Evolutionary conservation across 2,329 filamentous ascomycete genomes (phyloP).

Genomic region (Pseudogymnoascus sp.): DNA sequence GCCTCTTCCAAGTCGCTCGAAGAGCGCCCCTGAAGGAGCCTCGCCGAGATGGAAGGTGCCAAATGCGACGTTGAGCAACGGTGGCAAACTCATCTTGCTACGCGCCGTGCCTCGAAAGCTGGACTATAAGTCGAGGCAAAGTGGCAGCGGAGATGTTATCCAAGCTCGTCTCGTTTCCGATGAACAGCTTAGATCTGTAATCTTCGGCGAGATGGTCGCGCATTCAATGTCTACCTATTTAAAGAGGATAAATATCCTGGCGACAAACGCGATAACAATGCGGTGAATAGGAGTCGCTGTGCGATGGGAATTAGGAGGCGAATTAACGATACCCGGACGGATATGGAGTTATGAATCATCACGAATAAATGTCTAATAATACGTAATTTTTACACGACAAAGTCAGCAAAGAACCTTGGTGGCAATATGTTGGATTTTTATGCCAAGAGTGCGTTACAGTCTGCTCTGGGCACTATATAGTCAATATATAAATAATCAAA

Average conservation of each 20-base stretch:
- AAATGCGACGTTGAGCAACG: constrained; percentile 58
- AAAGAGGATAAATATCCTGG: constrained; percentile 61
- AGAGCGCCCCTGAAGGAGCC: constrained; percentile 19
- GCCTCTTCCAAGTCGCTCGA: constrained; percentile 16
- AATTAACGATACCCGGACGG: constrained; percentile 4
- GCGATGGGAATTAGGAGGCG: not conserved
- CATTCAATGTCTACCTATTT: constrained; percentile 77
- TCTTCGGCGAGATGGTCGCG: constrained; percentile 76
- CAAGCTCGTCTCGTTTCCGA: constrained; percentile 63
- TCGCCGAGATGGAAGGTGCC: constrained; percentile 58
- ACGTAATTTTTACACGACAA: not conserved
- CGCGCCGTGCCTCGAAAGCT: constrained; percentile 41
- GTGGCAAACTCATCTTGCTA: constrained; percentile 62
- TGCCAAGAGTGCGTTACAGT: not conserved
- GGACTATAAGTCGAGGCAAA: constrained; percentile 40
- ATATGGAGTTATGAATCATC: constrained; percentile 2
- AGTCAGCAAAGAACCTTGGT: not conserved
- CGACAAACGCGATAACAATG: constrained; percentile 46
- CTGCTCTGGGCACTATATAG: not conserved
- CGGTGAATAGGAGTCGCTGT: not conserved
- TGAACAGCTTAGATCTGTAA: constrained; percentile 57
- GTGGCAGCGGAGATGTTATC: constrained; percentile 50
- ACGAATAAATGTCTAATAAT: constrained; percentile 1
- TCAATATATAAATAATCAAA: not conserved
- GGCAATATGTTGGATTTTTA: not conserved